Base-by-base conservation (phyloP, 192 early-diverging fungal species). In the Podila clonocystis region DNA sequence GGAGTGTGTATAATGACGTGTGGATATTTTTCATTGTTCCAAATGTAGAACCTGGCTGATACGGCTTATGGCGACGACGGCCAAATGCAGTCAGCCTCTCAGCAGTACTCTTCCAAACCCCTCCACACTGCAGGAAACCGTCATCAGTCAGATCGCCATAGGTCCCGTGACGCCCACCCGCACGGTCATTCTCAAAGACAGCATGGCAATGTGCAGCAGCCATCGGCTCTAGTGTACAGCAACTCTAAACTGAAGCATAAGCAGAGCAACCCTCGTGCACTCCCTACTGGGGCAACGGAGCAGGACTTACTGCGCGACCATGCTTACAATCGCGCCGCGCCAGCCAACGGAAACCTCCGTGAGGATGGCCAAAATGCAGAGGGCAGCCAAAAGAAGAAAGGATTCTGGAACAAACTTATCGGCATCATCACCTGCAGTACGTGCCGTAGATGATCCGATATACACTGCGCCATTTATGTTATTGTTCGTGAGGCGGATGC, bases 371-470 rank as follows among this genome's bases (percentile, higher is more conserved):
- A 55, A 17, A n/a, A 24, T 17, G n/a, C 4, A n/a, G 52, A 55
- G 22, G 76, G 61, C 29, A 68, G 69, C 61, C 76, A 79, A 33
- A 72, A 79, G 70, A 79, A 79, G 70, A 79, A 79, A 55, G 65
- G 76, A 30, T 79, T 85, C 73, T 82, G 78, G 79, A 80, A 77
- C 75, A 85, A 85, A 57, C 62, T 85, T 20, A 82, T 85, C 9
- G 74, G 84, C 50, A 79, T 85, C 36, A 85, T 85, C 57, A 85
- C 84, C 24, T 85, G 84, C 70, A 85, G 84, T 82, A 82, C 69
- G 78, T 85, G 52, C 52, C 52, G 52, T 55, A 55, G 52, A 55
- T 55, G 52, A 55, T 45, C 24, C 52, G n/a, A 55, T 55, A 17
- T 45, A 45, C 41, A 13, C 41, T 45, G 41, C 13, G 15, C 13